Conservation (phyloP, 2,329 filamentous ascomycete genomes). For the Scolecobasidium constrictum region DNA sequence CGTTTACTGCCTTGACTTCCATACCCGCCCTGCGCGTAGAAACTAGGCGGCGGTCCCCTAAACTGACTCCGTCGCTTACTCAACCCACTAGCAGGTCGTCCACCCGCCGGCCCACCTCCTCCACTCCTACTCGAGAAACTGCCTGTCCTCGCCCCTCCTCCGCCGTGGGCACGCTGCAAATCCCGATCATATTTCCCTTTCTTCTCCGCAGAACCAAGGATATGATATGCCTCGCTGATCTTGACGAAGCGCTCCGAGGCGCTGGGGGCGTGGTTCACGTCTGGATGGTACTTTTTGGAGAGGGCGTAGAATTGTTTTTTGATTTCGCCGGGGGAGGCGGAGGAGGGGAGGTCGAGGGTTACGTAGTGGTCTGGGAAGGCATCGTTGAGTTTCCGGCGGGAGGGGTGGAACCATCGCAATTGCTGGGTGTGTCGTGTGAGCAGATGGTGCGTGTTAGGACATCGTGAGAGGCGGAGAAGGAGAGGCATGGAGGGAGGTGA, state of each 20-base stretch:
- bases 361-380: conserved; percentile 61
- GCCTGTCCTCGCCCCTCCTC: conserved; percentile 20
- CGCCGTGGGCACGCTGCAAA: conserved; percentile 18
- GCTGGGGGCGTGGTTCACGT: conserved; percentile 67
- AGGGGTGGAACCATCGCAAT: background rate
- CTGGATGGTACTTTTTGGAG: conserved; percentile 86
- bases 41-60: conserved; percentile 77
- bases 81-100: conserved; percentile 69
- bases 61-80: conserved; percentile 67
- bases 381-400: conserved; percentile 22
- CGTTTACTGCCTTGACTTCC: conserved; percentile 38
- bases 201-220: conserved; percentile 62
- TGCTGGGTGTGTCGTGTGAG: too few relatives aligned
- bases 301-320: conserved; percentile 88
- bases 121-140: conserved; percentile 30
- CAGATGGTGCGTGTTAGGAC: too few relatives aligned
- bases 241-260: conserved; percentile 59
- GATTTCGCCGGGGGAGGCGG: conserved; percentile 64
- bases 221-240: conserved; percentile 73
- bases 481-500: too few relatives aligned
- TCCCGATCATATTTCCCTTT: conserved; percentile 65
- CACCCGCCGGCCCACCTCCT: conserved; percentile 47
- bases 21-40: conserved; percentile 76
- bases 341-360: conserved; percentile 58
- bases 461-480: too few relatives aligned